phyloP scores from a whole-genome alignment of 2,329 filamentous ascomycete species.

The Xylariomycetidae sp. region DNA sequence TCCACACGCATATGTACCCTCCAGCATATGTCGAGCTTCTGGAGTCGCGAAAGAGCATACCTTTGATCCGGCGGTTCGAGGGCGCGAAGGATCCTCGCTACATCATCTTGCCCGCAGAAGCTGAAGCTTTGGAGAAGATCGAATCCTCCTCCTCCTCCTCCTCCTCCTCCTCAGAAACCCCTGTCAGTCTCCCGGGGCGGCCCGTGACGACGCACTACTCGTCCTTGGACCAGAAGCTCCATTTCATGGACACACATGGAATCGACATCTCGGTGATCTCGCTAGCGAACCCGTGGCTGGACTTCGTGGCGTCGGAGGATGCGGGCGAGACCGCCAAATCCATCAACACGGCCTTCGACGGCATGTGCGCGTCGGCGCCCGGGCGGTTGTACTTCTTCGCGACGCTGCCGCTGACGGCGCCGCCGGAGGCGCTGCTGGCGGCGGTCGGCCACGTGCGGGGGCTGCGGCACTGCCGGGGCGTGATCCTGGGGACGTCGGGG shows the following conservation, averaged over 20 bases:
- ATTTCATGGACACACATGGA: slow-evolving; percentile 79
- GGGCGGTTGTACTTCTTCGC: slow-evolving; percentile 78
- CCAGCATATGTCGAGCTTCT: slow-evolving; percentile 57
- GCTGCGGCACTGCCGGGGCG: slow-evolving; percentile 68
- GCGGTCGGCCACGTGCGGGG: slow-evolving; percentile 58
- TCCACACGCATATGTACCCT: slow-evolving; percentile 67
- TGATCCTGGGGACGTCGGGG: slow-evolving; percentile 82
- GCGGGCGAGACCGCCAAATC: slow-evolving; percentile 57
- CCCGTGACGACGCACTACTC: slow-evolving; percentile 81
- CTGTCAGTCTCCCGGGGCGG: slow-evolving; percentile 70
- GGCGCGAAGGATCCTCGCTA: slow-evolving; percentile 53
- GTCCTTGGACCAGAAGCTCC: slow-evolving; percentile 70
- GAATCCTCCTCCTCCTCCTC: slow-evolving; percentile 28
- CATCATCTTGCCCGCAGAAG: slow-evolving; percentile 54
- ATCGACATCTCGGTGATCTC: slow-evolving; percentile 83
- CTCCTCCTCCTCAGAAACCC: slow-evolving; percentile 34
- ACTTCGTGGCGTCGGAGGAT: slow-evolving; percentile 62
- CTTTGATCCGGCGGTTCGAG: slow-evolving; percentile 63
- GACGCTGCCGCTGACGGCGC: slow-evolving; percentile 69
- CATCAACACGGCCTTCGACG: slow-evolving; percentile 74
- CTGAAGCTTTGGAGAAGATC: slow-evolving; percentile 40
- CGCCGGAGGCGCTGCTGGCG: slow-evolving; percentile 52
- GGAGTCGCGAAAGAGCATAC: slow-evolving; percentile 54
- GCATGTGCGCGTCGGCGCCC: slow-evolving; percentile 59
- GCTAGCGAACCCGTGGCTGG: slow-evolving; percentile 89